Conservation (phyloP, 805 yeast genomes). For the Cyberlindnera petersonii region DNA sequence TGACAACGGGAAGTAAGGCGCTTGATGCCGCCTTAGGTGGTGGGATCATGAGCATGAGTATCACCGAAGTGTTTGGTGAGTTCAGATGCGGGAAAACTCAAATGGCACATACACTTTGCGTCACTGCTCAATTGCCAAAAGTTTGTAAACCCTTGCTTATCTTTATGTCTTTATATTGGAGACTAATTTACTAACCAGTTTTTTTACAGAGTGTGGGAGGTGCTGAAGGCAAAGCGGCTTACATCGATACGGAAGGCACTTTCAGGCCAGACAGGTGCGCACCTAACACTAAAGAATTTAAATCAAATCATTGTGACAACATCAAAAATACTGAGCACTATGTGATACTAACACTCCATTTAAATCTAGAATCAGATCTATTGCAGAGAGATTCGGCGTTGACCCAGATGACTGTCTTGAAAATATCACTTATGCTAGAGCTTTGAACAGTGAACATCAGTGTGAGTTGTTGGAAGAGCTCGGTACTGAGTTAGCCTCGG, state of each 20-base stretch:
- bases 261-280: slow-evolving; percentile 56
- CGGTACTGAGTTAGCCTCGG: slow-evolving; percentile 63
- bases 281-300: background rate
- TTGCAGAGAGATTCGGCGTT: slow-evolving; percentile 65
- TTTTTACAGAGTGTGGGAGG: slow-evolving; percentile 48
- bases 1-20: slow-evolving; percentile 71
- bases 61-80: slow-evolving; percentile 78
- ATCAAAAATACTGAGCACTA: too few species aligned
- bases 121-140: slow-evolving; percentile 67
- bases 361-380: slow-evolving; percentile 43
- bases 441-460: slow-evolving; percentile 76
- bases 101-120: slow-evolving; percentile 73
- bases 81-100: slow-evolving; percentile 83
- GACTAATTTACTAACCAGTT: background rate
- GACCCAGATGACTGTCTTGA: slow-evolving; percentile 68
- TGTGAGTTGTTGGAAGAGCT: slow-evolving; percentile 65
- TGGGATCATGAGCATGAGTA: slow-evolving; percentile 71
- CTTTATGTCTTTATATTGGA: background rate
- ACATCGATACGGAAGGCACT: slow-evolving; percentile 79
- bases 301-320: too few species aligned
- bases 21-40: slow-evolving; percentile 69
- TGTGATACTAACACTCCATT: too few species aligned
- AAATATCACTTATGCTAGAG: slow-evolving; percentile 71
- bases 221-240: slow-evolving; percentile 77
- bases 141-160: slow-evolving; percentile 1